Conservation (phyloP, 768 basidiomycete genomes). For the Pleurotus giganteus region DNA sequence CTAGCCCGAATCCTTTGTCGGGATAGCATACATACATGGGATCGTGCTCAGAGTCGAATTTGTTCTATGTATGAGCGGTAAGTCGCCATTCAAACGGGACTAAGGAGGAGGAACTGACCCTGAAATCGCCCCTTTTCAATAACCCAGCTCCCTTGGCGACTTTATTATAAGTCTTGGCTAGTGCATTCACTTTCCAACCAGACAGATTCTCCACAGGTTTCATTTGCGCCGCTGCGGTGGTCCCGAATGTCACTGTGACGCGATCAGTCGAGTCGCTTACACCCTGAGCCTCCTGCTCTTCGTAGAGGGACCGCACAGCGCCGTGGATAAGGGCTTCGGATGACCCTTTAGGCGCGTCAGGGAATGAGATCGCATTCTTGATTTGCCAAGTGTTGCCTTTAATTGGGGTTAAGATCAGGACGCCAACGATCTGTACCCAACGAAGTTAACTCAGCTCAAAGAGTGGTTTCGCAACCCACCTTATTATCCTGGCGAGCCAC, state of each 20-base stretch:
- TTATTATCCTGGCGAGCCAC: constrained; percentile 39
- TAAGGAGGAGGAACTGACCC: constrained; percentile 26
- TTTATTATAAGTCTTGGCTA: constrained; percentile 41
- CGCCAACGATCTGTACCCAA: constrained; percentile 34
- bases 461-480: constrained; percentile 12
- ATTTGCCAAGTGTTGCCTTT: constrained; percentile 45
- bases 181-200: constrained; percentile 43
- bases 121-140: constrained; percentile 40
- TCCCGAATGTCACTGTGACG: constrained; percentile 44
- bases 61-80: constrained; percentile 26
- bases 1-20: constrained; percentile 43
- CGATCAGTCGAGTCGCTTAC: constrained; percentile 15
- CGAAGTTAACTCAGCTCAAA: neutral
- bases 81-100: neutral
- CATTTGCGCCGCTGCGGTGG: constrained; percentile 41
- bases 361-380: constrained; percentile 56
- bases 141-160: constrained; percentile 38
- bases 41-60: constrained; percentile 41
- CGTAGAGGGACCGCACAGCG: constrained; percentile 41
- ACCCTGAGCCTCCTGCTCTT: constrained; percentile 20
- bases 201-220: constrained; percentile 40
- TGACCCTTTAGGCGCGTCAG: constrained; percentile 49
- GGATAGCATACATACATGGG: constrained; percentile 54
- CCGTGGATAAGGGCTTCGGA: constrained; percentile 51
- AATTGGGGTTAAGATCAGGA: constrained; percentile 51